Evolutionary conservation across 1,284 basidiomycete genomes (phyloP).

Genomic region (Trichosporon faecale): DNA sequence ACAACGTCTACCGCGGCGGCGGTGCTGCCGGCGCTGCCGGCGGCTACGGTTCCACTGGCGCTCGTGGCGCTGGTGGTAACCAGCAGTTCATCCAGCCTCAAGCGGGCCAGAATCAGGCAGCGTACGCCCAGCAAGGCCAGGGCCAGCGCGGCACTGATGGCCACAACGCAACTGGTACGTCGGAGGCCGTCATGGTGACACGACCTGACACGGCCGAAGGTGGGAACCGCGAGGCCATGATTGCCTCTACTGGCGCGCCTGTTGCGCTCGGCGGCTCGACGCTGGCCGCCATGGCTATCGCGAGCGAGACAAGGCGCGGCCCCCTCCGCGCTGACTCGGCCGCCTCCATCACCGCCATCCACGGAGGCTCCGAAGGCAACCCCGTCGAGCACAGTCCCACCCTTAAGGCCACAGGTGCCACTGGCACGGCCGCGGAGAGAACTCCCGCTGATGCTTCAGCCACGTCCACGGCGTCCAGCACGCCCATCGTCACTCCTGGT

Average conservation of each 20-base stretch:
- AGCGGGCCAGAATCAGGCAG: background rate
- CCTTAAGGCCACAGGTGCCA: background rate
- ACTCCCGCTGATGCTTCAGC: background rate
- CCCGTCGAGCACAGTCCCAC: conserved; percentile 1
- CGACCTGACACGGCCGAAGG: background rate
- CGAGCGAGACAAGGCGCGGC: conserved; percentile 23
- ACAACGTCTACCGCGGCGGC: background rate
- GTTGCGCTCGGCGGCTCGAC: background rate
- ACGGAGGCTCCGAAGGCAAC: conserved; percentile 40
- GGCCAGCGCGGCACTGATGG: background rate
- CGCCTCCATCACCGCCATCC: conserved; percentile 46
- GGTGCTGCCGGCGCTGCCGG: background rate
- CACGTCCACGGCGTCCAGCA: background rate
- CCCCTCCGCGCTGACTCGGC: conserved; percentile 38
- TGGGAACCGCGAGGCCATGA: background rate
- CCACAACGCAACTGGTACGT: background rate
- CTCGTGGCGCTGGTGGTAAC: background rate
- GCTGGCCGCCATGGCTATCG: background rate
- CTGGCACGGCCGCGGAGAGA: conserved; percentile 23
- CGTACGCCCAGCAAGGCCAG: background rate
- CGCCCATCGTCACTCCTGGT: conserved; percentile 1
- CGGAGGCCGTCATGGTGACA: conserved; percentile 12
- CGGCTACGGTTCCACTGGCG: background rate
- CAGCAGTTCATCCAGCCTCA: conserved; percentile 4
- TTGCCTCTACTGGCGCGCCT: background rate